These are phyloP conservation scores for Colletotrichum limetticola DNA, from an alignment of 2,329 filamentous ascomycete genomes.

Conservation along the genomic window DNA sequence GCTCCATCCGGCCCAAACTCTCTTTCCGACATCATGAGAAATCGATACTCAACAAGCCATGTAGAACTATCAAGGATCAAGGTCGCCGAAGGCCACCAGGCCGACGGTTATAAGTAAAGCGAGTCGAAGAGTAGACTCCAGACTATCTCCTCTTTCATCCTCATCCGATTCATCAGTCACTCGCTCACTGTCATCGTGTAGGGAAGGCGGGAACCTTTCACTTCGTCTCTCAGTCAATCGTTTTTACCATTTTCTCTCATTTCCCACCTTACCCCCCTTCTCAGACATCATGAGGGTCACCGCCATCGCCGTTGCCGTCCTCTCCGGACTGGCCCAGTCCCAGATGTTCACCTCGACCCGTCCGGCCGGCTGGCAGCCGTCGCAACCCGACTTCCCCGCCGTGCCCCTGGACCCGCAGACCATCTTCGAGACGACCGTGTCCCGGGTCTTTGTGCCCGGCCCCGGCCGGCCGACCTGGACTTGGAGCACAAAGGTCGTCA, in stretches of 20 bases:
- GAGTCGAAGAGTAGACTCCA: not conserved
- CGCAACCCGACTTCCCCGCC: slow-evolving; percentile 10
- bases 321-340: slow-evolving; percentile 26
- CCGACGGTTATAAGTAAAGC: slow-evolving; percentile 21
- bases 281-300: slow-evolving; percentile 27
- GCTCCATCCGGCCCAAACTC: not conserved
- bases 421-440: not conserved
- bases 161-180: slow-evolving; percentile 27
- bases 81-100: not conserved
- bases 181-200: slow-evolving; percentile 28
- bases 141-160: not conserved
- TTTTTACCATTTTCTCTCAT: slow-evolving; percentile 6
- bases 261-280: not conserved
- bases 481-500: not conserved
- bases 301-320: slow-evolving; percentile 17
- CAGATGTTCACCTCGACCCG: not conserved
- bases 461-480: not conserved
- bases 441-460: not conserved
- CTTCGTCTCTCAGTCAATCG: slow-evolving; percentile 28
- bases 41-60: slow-evolving; percentile 4
- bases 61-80: not conserved
- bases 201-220: slow-evolving; percentile 26
- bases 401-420: slow-evolving; percentile 2
- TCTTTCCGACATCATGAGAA: not conserved
- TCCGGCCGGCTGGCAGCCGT: not conserved